These are phyloP conservation scores for Mortierella sp. DNA, from an alignment of 371 early-diverging fungal species.

Conservation along the genomic window DNA sequence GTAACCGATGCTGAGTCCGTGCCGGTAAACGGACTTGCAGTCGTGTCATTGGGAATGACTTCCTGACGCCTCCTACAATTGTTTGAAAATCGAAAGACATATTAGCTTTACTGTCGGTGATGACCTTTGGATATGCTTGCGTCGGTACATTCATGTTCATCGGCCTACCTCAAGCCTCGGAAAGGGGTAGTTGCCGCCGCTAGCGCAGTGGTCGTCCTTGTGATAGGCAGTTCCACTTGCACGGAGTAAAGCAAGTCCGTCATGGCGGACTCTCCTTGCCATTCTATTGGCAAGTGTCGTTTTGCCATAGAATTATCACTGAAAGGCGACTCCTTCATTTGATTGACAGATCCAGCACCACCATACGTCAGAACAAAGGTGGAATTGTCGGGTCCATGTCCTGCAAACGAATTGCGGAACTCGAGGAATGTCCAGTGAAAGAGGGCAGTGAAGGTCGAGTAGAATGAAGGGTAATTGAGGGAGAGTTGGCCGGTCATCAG, in stretches of 20 bases:
- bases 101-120: not conserved
- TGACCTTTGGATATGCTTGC: not conserved
- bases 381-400: conserved; percentile 48
- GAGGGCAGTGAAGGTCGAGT: conserved; percentile 66
- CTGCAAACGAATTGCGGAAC: conserved; percentile 52
- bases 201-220: not conserved
- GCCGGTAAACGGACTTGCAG: not conserved
- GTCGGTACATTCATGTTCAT: not conserved
- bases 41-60: not conserved
- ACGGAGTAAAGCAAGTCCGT: not conserved
- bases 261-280: not conserved
- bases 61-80: not conserved
- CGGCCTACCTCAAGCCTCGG: not conserved
- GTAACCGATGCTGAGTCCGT: not conserved
- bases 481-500: conserved; percentile 65
- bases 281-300: not conserved
- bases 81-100: not conserved
- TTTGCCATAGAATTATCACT: not conserved
- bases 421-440: conserved; percentile 72
- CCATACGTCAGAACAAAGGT: conserved; percentile 42
- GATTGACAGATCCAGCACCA: conserved; percentile 55
- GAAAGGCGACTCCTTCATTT: conserved; percentile 13
- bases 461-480: conserved; percentile 67
- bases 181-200: not conserved
- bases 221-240: not conserved